Base-by-base conservation (phyloP, 2,329 filamentous ascomycete species). In the Ophiostoma ulmi region DNA sequence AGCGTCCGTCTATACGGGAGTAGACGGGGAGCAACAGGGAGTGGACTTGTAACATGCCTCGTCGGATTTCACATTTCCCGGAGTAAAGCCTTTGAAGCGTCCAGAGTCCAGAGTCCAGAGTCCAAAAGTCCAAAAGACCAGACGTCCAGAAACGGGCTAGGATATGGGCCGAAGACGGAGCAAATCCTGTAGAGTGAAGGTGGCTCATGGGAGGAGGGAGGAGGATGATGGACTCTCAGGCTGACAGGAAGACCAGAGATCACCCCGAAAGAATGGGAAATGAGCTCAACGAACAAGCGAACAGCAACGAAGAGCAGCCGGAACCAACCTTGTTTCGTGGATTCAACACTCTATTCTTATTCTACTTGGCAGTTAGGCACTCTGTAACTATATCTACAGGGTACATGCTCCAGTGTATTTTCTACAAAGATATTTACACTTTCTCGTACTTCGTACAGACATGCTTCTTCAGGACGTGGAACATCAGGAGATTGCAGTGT, bases 311-410 rank as follows among this genome's bases (percentile, higher is more conserved):
- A 67, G 44, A 67, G 44, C 41, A 11, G 52, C 52, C 52, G 52
- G 52, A 22, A 58, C 52, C 52, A 58, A 58, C 52, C 52, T 58
- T 58, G 52, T 58, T 58, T 26, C 52, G 52, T 58, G 22, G n/a
- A 26, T 58, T 26, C 2, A 3, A 48, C 44, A 48, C 52, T n/a
- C n/a, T 44, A 44, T 22, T 55, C 48, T 55, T 55, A 55, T 55
- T 22, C 2, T 55, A 55, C n/a, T 58, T 31, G 31, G 22, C 22
- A 58, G 52, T 26, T 41, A 41, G 5, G 39, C 14, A 44, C 52
- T 10, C 52, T 1, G 17, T n/a, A 48, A 20, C 0, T 7, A 48
- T 6, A 48, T 44, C 39, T 44, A 44, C 7, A 58, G 7, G 4
- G 6, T 55, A 48, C 44, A 6, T 48, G 44, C 44, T 39, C 38